Base-by-base conservation (phyloP, 1,284 basidiomycete species). In the Pulchroboletus neoregius region DNA sequence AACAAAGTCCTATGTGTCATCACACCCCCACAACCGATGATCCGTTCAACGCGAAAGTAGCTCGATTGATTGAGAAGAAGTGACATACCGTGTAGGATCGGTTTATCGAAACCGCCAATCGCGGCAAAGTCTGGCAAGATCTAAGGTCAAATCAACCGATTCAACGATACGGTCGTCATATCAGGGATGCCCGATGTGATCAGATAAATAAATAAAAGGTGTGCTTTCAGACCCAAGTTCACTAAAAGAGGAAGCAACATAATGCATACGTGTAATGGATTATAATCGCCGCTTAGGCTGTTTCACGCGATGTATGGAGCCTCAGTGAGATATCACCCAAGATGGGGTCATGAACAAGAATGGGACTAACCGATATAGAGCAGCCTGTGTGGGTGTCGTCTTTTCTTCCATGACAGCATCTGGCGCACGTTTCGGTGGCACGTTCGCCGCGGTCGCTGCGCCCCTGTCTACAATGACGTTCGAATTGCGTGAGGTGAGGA, bases 71-170 rank as follows among this genome's bases (percentile, higher is more conserved):
- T 3, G 22, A n/a, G 9, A 6, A 8, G 18, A 8, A 22, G 28
- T 23, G 48, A 23, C 55, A 11, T 55, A 75, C 86, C 85, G 58
- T 87, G 86, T 18, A 88, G 68, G 53, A 91, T 92, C 2, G 95
- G 95, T 68, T 84, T 85, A 58, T 94, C 86, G 66, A 98, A 99
- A 1, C 95, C 96, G 31, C 94, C 96, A 39, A 97, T 84, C 18
- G 86, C 83, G 9, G 96, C 92, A 63, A 98, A 99, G 55, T 89
- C 82, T 3, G 96, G 94, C 51, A 90, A 84, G 55, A 99, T 92
- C 87, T 91, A 57, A n/a, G 35, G 32, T 23, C n/a, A 12, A 34
- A 35, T 0, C 15, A 3, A 43, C 32, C 46, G 31, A 58, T 61
- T 46, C 6, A 27, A 37, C 12, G 20, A 12, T 7, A 16, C n/a